Percentiles rank a stretch among this genome's conserved stretches.
These are phyloP conservation scores for Pisolithus orientalis DNA, from an alignment of 768 basidiomycete genomes.

Conservation along the genomic window DNA sequence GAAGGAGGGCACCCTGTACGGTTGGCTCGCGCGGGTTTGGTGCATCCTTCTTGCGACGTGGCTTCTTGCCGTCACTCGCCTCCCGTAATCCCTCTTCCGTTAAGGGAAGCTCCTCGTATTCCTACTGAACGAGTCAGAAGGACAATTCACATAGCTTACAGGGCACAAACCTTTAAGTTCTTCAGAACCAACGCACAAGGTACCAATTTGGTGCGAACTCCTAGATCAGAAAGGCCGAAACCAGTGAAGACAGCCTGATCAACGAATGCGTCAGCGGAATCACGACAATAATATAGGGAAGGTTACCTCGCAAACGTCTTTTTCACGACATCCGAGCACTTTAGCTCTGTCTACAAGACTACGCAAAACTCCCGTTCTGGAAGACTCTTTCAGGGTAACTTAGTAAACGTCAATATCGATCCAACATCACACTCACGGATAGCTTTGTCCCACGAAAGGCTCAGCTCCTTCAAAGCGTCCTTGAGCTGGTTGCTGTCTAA, in stretches of 20 bases:
- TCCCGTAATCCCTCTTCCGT: slow-evolving; percentile 7
- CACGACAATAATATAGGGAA: neutral
- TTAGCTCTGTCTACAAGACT: slow-evolving; percentile 67
- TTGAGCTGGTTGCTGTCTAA: slow-evolving; percentile 50
- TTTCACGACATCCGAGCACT: slow-evolving; percentile 39
- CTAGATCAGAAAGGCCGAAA: slow-evolving; percentile 47
- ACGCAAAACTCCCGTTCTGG: slow-evolving; percentile 72
- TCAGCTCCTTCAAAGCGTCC: slow-evolving; percentile 54
- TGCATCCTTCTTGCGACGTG: slow-evolving; percentile 10
- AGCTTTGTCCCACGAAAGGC: slow-evolving; percentile 50
- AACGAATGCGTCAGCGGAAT: slow-evolving; percentile 5
- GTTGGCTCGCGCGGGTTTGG: slow-evolving; percentile 52
- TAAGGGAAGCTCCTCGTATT: slow-evolving; percentile 10
- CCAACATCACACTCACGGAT: slow-evolving; percentile 50
- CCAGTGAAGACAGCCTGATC: slow-evolving; percentile 53
- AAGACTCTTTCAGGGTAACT: slow-evolving; percentile 40
- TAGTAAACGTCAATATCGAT: neutral
- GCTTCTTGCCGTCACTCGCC: slow-evolving; percentile 9
- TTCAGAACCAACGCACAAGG: slow-evolving; percentile 60
- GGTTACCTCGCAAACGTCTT: slow-evolving; percentile 52
- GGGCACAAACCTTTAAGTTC: slow-evolving; percentile 38
- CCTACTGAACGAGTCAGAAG: slow-evolving; percentile 10
- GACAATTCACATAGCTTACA: neutral
- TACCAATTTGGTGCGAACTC: slow-evolving; percentile 50
- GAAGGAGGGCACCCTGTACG: slow-evolving; percentile 77